Evolutionary conservation across 352 stramenopile species (phyloP).

Genomic region (Phytophthora rubi): DNA sequence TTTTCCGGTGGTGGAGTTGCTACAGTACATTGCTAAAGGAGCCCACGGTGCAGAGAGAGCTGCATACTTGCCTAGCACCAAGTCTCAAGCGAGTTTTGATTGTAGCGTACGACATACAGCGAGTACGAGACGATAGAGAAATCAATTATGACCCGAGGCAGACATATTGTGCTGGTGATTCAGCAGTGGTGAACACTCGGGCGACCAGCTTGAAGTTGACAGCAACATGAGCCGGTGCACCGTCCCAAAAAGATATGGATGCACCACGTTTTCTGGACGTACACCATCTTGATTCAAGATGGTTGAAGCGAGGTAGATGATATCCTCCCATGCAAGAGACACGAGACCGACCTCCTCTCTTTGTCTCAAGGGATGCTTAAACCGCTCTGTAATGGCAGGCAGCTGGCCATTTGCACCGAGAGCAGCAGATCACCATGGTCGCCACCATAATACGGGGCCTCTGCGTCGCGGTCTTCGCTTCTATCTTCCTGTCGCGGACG

Average conservation of each 20-base stretch:
- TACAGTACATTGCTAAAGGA: no score
- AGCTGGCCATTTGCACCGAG: background rate
- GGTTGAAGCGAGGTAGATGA: background rate
- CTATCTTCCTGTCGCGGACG: background rate
- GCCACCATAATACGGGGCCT: background rate
- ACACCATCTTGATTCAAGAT: background rate
- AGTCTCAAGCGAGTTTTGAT: no score
- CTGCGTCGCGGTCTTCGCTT: background rate
- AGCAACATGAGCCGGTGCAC: background rate
- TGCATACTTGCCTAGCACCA: no score
- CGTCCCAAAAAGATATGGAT: background rate
- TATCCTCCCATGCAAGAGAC: constrained; percentile 3
- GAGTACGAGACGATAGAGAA: no score
- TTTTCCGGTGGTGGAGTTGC: no score
- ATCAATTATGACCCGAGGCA: no score
- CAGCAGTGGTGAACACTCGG: no score
- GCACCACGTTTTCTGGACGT: background rate
- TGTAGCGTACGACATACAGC: no score
- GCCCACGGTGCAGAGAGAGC: no score
- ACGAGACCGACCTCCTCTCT: background rate
- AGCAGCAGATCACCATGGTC: background rate
- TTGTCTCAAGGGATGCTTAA: constrained; percentile 5
- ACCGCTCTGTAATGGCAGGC: constrained; percentile 1
- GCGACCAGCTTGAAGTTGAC: background rate
- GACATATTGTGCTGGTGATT: no score